Percentiles rank a stretch among this genome's conserved stretches.
These are phyloP conservation scores for Russula sp. DNA, from an alignment of 768 basidiomycete species.

Conservation along the genomic window DNA sequence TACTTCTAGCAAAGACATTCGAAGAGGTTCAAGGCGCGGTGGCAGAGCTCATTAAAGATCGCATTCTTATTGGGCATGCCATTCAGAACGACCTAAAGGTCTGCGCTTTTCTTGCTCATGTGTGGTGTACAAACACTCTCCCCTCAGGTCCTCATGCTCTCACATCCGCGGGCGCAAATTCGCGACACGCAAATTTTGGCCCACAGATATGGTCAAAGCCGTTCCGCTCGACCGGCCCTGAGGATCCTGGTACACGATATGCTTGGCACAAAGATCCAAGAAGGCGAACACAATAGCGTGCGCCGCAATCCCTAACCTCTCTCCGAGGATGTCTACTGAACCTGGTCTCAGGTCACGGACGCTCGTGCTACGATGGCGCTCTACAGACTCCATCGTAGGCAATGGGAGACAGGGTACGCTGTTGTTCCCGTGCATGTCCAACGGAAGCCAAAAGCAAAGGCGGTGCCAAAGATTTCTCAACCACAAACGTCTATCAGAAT, in stretches of 20 bases:
- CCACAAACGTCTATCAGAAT: not conserved
- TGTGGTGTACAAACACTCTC: not conserved
- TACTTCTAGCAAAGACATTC: slow-evolving; percentile 61
- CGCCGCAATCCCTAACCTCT: slow-evolving; percentile 26
- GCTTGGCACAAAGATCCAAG: slow-evolving; percentile 72
- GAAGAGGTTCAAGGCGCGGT: slow-evolving; percentile 73
- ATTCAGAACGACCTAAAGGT: slow-evolving; percentile 88
- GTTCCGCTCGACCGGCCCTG: slow-evolving; percentile 64
- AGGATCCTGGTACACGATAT: slow-evolving; percentile 76
- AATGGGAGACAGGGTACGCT: slow-evolving; percentile 54
- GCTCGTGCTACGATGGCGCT: slow-evolving; percentile 94
- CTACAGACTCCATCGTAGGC: slow-evolving; percentile 71
- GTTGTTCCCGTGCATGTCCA: slow-evolving; percentile 8
- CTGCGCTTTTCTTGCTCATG: slow-evolving; percentile 21
- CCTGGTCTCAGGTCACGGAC: slow-evolving; percentile 63
- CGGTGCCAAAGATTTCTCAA: not conserved
- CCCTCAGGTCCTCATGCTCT: slow-evolving; percentile 55
- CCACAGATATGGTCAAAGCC: slow-evolving; percentile 49
- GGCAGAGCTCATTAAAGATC: slow-evolving; percentile 65
- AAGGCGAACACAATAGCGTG: slow-evolving; percentile 88
- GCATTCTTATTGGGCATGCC: slow-evolving; percentile 85
- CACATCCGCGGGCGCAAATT: slow-evolving; percentile 55
- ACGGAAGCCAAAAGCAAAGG: slow-evolving; percentile 2
- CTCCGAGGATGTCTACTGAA: not conserved
- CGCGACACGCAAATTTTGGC: slow-evolving; percentile 67